These are phyloP conservation scores for Saccharomyces pastorianus DNA, from an alignment of 1,139 yeast species.

Conservation along the genomic window DNA sequence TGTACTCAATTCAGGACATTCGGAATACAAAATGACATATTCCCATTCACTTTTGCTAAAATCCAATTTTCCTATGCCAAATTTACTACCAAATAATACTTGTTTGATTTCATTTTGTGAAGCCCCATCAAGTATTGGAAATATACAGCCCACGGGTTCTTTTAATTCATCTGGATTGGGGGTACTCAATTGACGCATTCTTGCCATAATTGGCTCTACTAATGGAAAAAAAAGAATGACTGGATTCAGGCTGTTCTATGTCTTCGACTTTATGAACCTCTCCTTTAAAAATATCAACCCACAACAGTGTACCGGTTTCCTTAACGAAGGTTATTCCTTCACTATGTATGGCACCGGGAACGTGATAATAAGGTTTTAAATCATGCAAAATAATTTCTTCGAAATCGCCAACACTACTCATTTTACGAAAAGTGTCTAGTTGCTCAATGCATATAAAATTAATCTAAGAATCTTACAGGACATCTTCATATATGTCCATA, in stretches of 20 bases:
- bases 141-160: slow-evolving; percentile 53
- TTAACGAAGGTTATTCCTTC: slow-evolving; percentile 64
- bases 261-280: slow-evolving; percentile 42
- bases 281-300: slow-evolving; percentile 63
- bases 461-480: neutral
- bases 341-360: slow-evolving; percentile 43
- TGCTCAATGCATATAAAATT: neutral
- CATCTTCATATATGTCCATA: neutral
- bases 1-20: slow-evolving; percentile 30
- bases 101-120: slow-evolving; percentile 33
- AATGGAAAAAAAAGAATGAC: slow-evolving; percentile 37
- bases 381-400: slow-evolving; percentile 5
- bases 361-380: slow-evolving; percentile 12
- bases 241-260: slow-evolving; percentile 1
- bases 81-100: slow-evolving; percentile 45
- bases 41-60: slow-evolving; percentile 39
- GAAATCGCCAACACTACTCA: neutral
- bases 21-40: slow-evolving; percentile 37
- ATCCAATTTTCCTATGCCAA: slow-evolving; percentile 48
- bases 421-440: neutral
- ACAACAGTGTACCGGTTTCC: slow-evolving; percentile 47
- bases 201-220: slow-evolving; percentile 14
- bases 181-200: slow-evolving; percentile 13
- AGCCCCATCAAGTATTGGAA: slow-evolving; percentile 43
- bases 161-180: slow-evolving; percentile 23